Evolutionary conservation across 164 flowering plant genomes (phyloP), one percentile per base, ranked within the genome.

Genomic region (Dillenia suffruticosa): DNA sequence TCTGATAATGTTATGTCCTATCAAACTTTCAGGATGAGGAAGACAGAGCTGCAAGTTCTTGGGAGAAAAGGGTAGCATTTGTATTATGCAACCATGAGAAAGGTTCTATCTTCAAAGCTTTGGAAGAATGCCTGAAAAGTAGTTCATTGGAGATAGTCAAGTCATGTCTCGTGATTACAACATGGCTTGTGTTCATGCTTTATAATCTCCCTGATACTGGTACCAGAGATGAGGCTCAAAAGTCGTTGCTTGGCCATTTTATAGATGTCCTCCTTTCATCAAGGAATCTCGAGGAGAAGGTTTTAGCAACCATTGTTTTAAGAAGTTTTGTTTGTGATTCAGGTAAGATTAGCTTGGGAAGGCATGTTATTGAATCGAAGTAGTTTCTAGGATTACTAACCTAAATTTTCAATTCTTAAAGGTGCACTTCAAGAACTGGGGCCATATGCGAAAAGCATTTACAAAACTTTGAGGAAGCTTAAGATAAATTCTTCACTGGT

Each of bases 61-160:
- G 96, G 96, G 84, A 83, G 74, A 82, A 70, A 73, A 82, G 80
- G 54, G 75, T 83, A 67, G 87, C 88, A 24, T 86, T 81, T 69
- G 87, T 78, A 19, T 84, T 88, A n/a, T 76, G 83, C 77, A 86
- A 82, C 71, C 88, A 89, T 74, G 96, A 86, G 65, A 79, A 77
- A 48, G 89, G 91, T 15, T 73, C 76, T 14, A 81, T 88, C 57
- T 84, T 88, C 54, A 82, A 70, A 68, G 86, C 91, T 61, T 67
- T 88, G 62, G 85, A 84, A 72, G 89, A 84, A 74, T 82, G 89
- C 71, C 64, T 88, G 24, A 79, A 72, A 68, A 84, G 86, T 68
- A 79, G 80, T 58, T 88, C 89, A 53, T 58, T 88, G 59, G 83
- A 81, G 65, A 77, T 84, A 69, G 85, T 83, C 56, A 84, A 80